Conservation (phyloP, 495 filamentous ascomycete genomes). For the Podospora australis region DNA sequence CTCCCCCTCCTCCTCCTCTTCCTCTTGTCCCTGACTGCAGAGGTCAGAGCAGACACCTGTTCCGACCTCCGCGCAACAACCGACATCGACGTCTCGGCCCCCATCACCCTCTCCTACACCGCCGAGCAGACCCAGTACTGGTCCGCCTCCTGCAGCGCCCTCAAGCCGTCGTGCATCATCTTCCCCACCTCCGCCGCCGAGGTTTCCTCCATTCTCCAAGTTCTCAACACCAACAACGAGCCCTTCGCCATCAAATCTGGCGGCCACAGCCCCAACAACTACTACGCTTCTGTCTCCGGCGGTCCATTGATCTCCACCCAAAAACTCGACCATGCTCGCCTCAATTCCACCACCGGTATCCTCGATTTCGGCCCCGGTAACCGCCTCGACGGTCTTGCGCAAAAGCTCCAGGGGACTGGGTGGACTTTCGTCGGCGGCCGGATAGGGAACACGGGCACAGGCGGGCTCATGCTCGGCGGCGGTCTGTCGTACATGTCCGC, state of each 20-base stretch:
- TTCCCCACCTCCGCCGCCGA: constrained; percentile 35
- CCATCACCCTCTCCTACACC: constrained; percentile 24
- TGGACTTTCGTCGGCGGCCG: constrained; percentile 47
- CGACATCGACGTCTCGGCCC: constrained; percentile 27
- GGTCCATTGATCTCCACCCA: constrained; percentile 50
- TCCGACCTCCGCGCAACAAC: constrained; percentile 25
- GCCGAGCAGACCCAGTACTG: constrained; percentile 42
- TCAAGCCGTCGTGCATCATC: constrained; percentile 42
- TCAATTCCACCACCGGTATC: constrained; percentile 37
- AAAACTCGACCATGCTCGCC: constrained; percentile 37
- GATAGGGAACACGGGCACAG: constrained; percentile 39
- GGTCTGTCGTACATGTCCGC: constrained; percentile 47
- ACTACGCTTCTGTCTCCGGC: constrained; percentile 47
- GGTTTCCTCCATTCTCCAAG: constrained; percentile 28
- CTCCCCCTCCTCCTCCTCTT: background rate
- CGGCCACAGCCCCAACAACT: constrained; percentile 45
- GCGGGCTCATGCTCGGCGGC: constrained; percentile 37
- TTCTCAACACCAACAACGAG: constrained; percentile 33
- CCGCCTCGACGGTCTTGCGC: constrained; percentile 46
- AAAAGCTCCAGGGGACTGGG: constrained; percentile 36
- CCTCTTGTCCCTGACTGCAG: background rate
- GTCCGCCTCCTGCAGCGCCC: constrained; percentile 37
- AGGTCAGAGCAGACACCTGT: constrained; percentile 25
- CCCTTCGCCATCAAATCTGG: constrained; percentile 46
- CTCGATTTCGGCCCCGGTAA: constrained; percentile 45